Conservation (phyloP, 1,284 basidiomycete species). For the Cronartium quercuum region DNA sequence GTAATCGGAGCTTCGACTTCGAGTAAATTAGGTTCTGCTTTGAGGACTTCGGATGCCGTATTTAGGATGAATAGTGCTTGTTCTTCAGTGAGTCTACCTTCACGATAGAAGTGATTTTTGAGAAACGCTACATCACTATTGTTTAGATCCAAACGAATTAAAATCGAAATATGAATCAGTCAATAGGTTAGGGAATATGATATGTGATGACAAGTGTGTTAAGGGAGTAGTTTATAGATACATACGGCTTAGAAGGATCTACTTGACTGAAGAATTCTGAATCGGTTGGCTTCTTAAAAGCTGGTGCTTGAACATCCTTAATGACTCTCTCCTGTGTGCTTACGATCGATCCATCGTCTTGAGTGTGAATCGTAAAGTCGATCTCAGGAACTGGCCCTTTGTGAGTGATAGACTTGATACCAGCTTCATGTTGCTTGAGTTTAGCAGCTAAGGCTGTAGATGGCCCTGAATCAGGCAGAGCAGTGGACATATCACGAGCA, state of each 20-base stretch:
- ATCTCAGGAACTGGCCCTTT: constrained; percentile 62
- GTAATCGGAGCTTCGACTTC: constrained; percentile 91
- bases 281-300: constrained; percentile 82
- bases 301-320: constrained; percentile 91
- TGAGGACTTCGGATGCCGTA: constrained; percentile 66
- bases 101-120: constrained; percentile 98
- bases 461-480: constrained; percentile 17
- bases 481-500: constrained; percentile 19
- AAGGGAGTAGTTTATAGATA: neutral
- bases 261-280: constrained; percentile 85
- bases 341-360: constrained; percentile 74
- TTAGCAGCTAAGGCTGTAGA: constrained; percentile 17
- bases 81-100: constrained; percentile 59
- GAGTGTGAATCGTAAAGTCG: constrained; percentile 64
- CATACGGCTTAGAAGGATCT: constrained; percentile 67
- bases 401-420: constrained; percentile 39
- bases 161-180: neutral
- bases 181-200: neutral
- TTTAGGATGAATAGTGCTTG: constrained; percentile 81
- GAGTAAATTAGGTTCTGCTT: constrained; percentile 77
- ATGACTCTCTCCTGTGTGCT: constrained; percentile 78
- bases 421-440: constrained; percentile 39
- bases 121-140: constrained; percentile 77
- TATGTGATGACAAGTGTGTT: neutral
- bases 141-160: neutral